These are phyloP conservation scores for Lactarius evosmus DNA, from an alignment of 768 basidiomycete genomes.

Conservation along the genomic window DNA sequence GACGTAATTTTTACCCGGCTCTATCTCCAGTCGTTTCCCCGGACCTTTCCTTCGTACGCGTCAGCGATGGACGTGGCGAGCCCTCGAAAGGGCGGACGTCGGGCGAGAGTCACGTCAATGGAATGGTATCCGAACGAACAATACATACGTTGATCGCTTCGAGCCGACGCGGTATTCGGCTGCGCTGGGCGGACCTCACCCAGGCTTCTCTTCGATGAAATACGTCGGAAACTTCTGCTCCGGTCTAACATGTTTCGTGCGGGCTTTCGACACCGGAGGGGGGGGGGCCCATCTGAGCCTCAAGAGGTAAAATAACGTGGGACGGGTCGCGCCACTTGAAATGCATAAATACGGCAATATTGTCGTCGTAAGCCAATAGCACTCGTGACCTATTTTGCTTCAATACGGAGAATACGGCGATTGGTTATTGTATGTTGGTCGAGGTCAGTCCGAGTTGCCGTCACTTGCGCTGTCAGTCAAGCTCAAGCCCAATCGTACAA, in stretches of 20 bases:
- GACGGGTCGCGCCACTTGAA: neutral
- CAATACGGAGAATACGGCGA: neutral
- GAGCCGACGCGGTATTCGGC: slow-evolving; percentile 22
- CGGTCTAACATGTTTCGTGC: slow-evolving; percentile 12
- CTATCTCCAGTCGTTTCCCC: neutral
- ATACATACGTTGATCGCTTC: neutral
- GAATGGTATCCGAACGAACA: slow-evolving; percentile 7
- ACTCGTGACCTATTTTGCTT: neutral
- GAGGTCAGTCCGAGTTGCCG: too few relatives aligned
- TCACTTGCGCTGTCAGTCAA: neutral
- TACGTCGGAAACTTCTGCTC: slow-evolving; percentile 1
- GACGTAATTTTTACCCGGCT: neutral
- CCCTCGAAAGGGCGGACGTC: slow-evolving; percentile 12
- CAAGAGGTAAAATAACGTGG: neutral
- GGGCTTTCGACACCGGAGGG: slow-evolving; percentile 12
- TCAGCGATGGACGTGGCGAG: slow-evolving; percentile 11
- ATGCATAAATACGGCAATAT: neutral
- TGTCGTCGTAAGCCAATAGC: neutral
- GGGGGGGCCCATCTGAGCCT: too few relatives aligned
- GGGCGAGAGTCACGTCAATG: slow-evolving; percentile 14
- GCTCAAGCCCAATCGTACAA: neutral
- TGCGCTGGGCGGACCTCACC: slow-evolving; percentile 12
- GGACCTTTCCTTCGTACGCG: neutral
- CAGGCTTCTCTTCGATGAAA: neutral
- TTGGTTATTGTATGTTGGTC: too few relatives aligned